Base-by-base conservation (phyloP, 2,329 filamentous ascomycete species). In the Endocalyx cinctus region DNA sequence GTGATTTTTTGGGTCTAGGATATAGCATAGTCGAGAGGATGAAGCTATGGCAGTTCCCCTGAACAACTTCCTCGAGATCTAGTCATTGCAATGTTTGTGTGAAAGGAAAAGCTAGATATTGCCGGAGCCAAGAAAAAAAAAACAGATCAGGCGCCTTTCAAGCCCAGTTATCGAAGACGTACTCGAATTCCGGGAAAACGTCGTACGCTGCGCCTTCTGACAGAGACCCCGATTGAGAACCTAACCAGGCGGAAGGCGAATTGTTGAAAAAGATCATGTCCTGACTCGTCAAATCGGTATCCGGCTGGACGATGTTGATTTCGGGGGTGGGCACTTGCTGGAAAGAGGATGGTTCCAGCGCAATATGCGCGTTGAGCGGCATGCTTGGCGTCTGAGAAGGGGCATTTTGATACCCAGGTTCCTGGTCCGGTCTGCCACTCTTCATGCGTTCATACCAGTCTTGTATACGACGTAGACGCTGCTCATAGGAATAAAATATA, bases 1-100 rank as follows among this genome's bases (percentile, higher is more conserved):
- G 45, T 39, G 41, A 50, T 11, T 54, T 51, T 34, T 19, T 51
- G 18, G 50, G 50, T 2, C 33, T 54, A 23, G 50, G 49, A 3
- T 51, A 54, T 23, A 54, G 49, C 17, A 38, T 47, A 17, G 50
- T 52, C 2, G 50, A 54, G 36, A 44, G 49, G 26, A 18, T 48
- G 19, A 43, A 42, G 16, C 30, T 51, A 32, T 52, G 48, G 50
- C 43, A 32, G 13, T 50, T 51, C 27, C 50, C 50, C 7, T 41
- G 34, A 39, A 20, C 17, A 17, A 8, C 28, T 16, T 13, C 17
- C 14, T 31, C 12, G 17, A 31, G 11, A 22, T 22, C 20, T 23
- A 8, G 20, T 23, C 20, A 23, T 23, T 23, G 8, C 20, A 23
- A 23, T 8, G 8, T 32, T 25, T 8, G n/a, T n/a, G n/a, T n/a